These are phyloP conservation scores for Cryphonectria radicalis DNA, from an alignment of 2,329 filamentous ascomycete species.

Conservation along the genomic window DNA sequence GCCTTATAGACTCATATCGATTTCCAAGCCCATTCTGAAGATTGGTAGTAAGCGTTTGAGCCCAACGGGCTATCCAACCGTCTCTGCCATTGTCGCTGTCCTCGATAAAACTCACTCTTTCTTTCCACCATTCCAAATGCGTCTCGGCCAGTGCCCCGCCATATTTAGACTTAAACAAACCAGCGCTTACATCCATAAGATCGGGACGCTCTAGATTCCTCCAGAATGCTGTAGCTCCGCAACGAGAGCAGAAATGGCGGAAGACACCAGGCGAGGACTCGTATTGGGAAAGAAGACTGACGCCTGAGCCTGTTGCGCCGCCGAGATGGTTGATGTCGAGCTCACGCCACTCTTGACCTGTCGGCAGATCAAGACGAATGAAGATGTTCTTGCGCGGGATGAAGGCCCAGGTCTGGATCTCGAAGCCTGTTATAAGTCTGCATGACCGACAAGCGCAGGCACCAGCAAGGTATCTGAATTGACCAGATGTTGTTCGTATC, in stretches of 20 bases:
- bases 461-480: constrained; percentile 60
- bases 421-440: constrained; percentile 62
- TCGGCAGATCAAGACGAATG: constrained; percentile 41
- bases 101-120: constrained; percentile 62
- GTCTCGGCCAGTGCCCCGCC: constrained; percentile 59
- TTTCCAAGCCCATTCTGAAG: not conserved
- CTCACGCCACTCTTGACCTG: constrained; percentile 30
- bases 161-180: constrained; percentile 51
- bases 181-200: constrained; percentile 67
- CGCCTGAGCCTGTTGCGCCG: constrained; percentile 44
- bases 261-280: constrained; percentile 56
- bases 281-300: constrained; percentile 44
- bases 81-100: constrained; percentile 45
- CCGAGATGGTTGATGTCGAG: constrained; percentile 40
- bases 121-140: constrained; percentile 67
- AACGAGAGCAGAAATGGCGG: constrained; percentile 65
- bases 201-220: constrained; percentile 55
- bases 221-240: constrained; percentile 70
- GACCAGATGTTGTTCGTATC: constrained; percentile 46
- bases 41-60: constrained; percentile 16
- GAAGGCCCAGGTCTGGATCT: constrained; percentile 70
- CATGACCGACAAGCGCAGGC: constrained; percentile 67
- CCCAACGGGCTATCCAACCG: constrained; percentile 37
- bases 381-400: constrained; percentile 63
- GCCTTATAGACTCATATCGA: not conserved